Evolutionary conservation across 257 asterid genomes (phyloP), one percentile per base, ranked within the genome.

Genomic region (Solanum bukasovii): DNA sequence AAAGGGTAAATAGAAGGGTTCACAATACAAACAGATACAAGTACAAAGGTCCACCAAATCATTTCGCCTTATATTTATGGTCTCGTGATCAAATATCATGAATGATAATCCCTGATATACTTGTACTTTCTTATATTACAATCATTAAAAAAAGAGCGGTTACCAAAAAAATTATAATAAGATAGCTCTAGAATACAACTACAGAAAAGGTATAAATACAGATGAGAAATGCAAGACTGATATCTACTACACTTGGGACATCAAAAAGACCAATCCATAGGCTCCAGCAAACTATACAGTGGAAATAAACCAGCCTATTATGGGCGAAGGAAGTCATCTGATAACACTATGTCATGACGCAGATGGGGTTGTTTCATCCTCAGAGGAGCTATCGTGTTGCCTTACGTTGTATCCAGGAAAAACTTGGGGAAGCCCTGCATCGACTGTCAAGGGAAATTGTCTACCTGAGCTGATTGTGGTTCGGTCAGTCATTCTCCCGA

Each of bases 401-500:
- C 82, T 74, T 10, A 21, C 49, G 7, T 9, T 74, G 83, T 35
- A 21, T 74, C 52, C 83, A 74, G 83, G 83, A 5, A 74, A 37
- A 37, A 21, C 52, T 35, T 74, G 52, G 7, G 90, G 92, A 46
- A 90, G 90, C 77, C 89, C 87, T 13, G 88, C 90, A 87, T 91
- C 88, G 34, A 83, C 84, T 1, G 88, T 85, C 46, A 90, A 83
- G 25, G 83, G 83, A 75, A 75, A 75, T 38, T 75, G 83, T 75
- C 59, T 40, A 13, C 84, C 84, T 40, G 84, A 77, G 61, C 84
- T 77, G 61, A 77, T n/a, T 77, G 14, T 74, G 52, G 90, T 90
- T 31, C 98, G 91, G 74, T 94, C 96, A 44, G 93, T 94, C 87
- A 95, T 92, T 89, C 93, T 93, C 42, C 96, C 92, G 0, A 93